phyloP scores from a whole-genome alignment of 805 yeast genomes.

The Sungouiella blattae region DNA sequence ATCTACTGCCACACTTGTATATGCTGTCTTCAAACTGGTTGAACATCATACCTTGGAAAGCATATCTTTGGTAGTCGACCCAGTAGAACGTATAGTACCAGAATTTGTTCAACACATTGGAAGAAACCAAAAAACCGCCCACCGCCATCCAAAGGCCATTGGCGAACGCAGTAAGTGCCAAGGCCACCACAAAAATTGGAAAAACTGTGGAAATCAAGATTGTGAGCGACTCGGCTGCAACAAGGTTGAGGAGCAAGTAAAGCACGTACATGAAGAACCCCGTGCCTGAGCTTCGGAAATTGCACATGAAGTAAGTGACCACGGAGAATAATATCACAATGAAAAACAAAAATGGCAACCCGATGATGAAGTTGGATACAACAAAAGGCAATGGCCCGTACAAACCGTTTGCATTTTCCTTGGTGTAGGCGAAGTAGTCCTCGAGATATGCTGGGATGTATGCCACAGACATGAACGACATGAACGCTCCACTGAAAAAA shows the following conservation, averaged over 20 bases:
- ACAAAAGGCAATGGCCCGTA: slow-evolving; percentile 36
- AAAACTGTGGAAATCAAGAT: slow-evolving; percentile 29
- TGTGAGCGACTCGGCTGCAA: slow-evolving; percentile 41
- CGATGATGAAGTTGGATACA: slow-evolving; percentile 32
- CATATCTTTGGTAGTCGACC: slow-evolving; percentile 40
- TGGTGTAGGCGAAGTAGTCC: slow-evolving; percentile 25
- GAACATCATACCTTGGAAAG: slow-evolving; percentile 43
- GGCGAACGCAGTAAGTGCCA: slow-evolving; percentile 38
- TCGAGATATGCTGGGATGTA: slow-evolving; percentile 38
- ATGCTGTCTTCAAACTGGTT: slow-evolving; percentile 29
- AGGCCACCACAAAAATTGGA: slow-evolving; percentile 35
- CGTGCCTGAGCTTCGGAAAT: slow-evolving; percentile 24
- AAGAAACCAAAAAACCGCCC: slow-evolving; percentile 37
- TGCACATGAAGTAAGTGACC: slow-evolving; percentile 32
- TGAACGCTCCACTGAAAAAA: slow-evolving; percentile 42
- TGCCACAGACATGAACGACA: slow-evolving; percentile 44
- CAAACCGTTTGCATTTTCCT: slow-evolving; percentile 34
- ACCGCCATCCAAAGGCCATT: slow-evolving; percentile 45
- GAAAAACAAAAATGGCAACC: slow-evolving; percentile 33
- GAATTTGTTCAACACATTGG: slow-evolving; percentile 30
- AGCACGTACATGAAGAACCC: slow-evolving; percentile 33
- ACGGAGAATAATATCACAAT: slow-evolving; percentile 29
- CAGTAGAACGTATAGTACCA: slow-evolving; percentile 42
- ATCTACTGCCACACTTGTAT: slow-evolving; percentile 27
- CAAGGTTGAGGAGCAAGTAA: slow-evolving; percentile 36